Conservation (phyloP, 2,329 filamentous ascomycete species). For the Penicillium sp. region DNA sequence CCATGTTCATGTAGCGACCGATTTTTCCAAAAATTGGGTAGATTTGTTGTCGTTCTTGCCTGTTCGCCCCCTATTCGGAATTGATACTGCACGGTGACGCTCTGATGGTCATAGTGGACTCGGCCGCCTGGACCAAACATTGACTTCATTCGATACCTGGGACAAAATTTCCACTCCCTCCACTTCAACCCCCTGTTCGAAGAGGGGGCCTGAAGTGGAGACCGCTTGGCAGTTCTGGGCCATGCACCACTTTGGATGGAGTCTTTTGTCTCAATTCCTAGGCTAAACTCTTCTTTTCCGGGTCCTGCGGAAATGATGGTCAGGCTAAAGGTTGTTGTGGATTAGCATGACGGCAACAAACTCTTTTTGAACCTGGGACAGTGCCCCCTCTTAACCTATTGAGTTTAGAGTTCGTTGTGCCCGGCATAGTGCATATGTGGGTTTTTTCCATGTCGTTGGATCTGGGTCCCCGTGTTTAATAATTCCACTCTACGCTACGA, state of each 20-base stretch:
- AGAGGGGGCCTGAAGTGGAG: slow-evolving; percentile 12
- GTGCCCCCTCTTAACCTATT: slow-evolving; percentile 4
- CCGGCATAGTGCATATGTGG: slow-evolving; percentile 3
- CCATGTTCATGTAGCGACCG: neutral
- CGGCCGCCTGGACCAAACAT: slow-evolving; percentile 11
- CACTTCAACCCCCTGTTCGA: slow-evolving; percentile 1
- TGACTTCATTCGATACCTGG: neutral
- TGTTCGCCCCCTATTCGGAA: neutral
- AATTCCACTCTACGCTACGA: slow-evolving; percentile 3
- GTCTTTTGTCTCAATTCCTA: slow-evolving; percentile 3
- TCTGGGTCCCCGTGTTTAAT: slow-evolving; percentile 9
- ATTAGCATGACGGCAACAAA: neutral
- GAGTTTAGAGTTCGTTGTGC: slow-evolving; percentile 13
- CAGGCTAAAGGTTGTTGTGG: slow-evolving; percentile 1
- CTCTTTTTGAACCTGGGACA: neutral
- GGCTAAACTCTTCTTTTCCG: neutral
- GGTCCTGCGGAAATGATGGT: slow-evolving; percentile 12
- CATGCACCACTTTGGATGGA: slow-evolving; percentile 1
- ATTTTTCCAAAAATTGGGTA: neutral
- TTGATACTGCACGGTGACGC: neutral
- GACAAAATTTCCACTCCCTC: slow-evolving; percentile 1
- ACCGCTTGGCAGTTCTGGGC: neutral
- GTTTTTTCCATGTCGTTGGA: slow-evolving; percentile 3
- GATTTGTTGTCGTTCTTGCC: neutral
- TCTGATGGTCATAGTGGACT: slow-evolving; percentile 11